Conservation (phyloP, 345 rosid species). For the Eucalyptus erythrocorys region DNA sequence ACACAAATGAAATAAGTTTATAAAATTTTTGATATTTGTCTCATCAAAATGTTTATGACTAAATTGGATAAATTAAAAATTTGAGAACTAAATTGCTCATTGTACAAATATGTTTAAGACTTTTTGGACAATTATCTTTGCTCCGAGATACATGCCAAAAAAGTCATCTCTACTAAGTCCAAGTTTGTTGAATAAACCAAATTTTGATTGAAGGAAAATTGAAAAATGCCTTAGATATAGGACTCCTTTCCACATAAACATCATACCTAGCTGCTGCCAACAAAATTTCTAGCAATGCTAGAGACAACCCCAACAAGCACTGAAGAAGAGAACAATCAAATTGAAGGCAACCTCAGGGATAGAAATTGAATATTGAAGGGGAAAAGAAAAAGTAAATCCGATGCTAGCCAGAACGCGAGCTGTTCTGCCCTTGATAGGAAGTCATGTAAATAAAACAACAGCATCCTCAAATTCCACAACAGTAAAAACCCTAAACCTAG, state of each 20-base stretch:
- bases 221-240: neutral
- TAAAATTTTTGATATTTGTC: too few relatives aligned
- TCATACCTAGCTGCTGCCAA: neutral
- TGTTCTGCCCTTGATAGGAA: neutral
- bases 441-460: neutral
- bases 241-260: neutral
- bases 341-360: neutral
- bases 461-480: neutral
- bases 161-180: neutral
- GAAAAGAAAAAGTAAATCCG: neutral
- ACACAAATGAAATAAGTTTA: neutral
- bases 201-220: neutral
- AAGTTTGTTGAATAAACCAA: neutral
- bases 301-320: neutral
- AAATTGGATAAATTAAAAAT: neutral
- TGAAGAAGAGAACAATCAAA: neutral
- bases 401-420: neutral
- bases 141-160: neutral
- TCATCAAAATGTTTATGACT: neutral
- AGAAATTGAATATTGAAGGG: neutral
- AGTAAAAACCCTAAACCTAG: neutral
- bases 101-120: neutral
- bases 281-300: neutral
- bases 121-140: neutral
- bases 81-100: neutral